Base-by-base conservation (phyloP, 2,329 filamentous ascomycete species). In the Colletotrichum shisoi region DNA sequence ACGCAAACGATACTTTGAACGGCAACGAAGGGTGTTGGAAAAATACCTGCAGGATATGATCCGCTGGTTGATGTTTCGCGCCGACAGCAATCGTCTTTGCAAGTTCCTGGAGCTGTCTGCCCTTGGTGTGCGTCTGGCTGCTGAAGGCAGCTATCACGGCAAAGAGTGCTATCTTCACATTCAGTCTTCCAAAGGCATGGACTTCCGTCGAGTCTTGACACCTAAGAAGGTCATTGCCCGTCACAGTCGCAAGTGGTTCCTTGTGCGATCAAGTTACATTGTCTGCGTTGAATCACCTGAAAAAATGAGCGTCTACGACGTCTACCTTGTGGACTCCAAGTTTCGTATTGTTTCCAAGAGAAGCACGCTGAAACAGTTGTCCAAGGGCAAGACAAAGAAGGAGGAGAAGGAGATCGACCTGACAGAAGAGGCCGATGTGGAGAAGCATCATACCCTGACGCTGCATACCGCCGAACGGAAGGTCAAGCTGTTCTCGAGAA, bases 261-360 rank as follows among this genome's bases (percentile, higher is more conserved):
- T 98, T 21, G 93, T 99, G n/a, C 86, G 95, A 58, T 94, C 98
- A 78, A 98, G 93, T 80, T 99, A 99, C 74, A 90, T 99, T 67
- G 94, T 97, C 51, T 97, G 94, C 72, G 94, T 98, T n/a, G 94
- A 98, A 76, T 97, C 95, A 0, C 95, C 95, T 0, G 94, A 98
- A 76, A 96, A 96, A 73, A 96, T 98, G 91, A 94, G 97, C 74
- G 96, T 98, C 40, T 97, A 97, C 76, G 96, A 99, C 79, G 95
- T 99, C 24, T 98, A 97, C 77, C 84, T 99, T n/a, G 92, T 98
- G 31, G 95, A 99, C 75, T 85, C 91, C 1, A 90, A 91, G 73
- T 99, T 99, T 79, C 84, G 86, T 59, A 89, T 97, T 57, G 89
- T 93, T 70, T 88, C 91, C 62, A 93, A 93, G 78, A 87, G 86